These are phyloP conservation scores for Nidularia sp. DNA, from an alignment of 768 basidiomycete genomes.

Conservation along the genomic window DNA sequence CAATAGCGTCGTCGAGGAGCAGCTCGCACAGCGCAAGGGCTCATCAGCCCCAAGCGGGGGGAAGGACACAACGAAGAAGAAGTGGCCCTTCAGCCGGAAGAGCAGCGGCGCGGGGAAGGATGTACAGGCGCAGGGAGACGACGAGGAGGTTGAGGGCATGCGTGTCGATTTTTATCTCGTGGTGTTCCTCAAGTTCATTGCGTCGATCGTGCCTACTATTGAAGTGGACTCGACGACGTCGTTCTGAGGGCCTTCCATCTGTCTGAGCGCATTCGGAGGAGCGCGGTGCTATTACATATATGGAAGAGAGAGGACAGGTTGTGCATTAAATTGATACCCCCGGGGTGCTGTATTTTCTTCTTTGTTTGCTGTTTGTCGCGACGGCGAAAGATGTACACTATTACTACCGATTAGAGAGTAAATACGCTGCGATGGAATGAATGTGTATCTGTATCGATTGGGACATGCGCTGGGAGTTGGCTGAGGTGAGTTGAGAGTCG, in stretches of 20 bases:
- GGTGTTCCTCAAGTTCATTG: constrained; percentile 99
- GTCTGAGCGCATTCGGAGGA: too few species aligned
- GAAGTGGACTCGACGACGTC: constrained; percentile 92
- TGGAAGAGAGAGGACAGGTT: background rate
- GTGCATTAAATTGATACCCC: background rate
- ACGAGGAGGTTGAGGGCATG: constrained; percentile 83
- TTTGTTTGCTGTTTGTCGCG: constrained; percentile 15
- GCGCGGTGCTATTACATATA: too few species aligned
- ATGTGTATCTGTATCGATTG: background rate
- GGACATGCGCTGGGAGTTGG: background rate
- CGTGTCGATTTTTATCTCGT: constrained; percentile 97
- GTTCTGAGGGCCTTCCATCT: constrained; percentile 31
- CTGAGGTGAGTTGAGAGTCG: too few species aligned
- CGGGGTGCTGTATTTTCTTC: background rate
- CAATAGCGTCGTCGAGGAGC: constrained; percentile 76
- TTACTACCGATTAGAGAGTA: constrained; percentile 4
- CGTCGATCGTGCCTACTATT: constrained; percentile 97
- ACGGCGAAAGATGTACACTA: constrained; percentile 6
- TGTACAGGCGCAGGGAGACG: constrained; percentile 32
- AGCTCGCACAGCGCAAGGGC: constrained; percentile 62
- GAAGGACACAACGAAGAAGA: constrained; percentile 60
- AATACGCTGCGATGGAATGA: background rate
- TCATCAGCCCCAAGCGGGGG: constrained; percentile 21
- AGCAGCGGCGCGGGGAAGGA: constrained; percentile 58
- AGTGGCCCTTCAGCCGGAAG: constrained; percentile 81